phyloP scores from a whole-genome alignment of 345 rosid genomes.

The Citrus sp. region DNA sequence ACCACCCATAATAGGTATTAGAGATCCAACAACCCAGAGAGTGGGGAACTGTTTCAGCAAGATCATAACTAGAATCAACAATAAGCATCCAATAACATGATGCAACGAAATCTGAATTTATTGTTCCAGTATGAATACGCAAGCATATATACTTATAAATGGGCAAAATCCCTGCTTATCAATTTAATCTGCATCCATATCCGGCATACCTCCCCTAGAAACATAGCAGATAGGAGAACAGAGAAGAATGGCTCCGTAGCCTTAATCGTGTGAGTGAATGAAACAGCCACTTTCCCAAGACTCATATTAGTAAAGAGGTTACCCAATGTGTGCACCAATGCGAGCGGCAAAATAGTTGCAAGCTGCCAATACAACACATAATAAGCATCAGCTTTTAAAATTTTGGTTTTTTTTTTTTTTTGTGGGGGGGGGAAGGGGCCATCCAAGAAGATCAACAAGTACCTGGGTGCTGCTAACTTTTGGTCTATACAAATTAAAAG shows the following conservation, averaged over 20 bases:
- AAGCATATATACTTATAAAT: background rate
- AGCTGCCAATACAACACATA: constrained; percentile 45
- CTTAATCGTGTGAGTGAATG: constrained; percentile 98
- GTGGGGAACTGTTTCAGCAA: constrained; percentile 61
- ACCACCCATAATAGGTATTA: constrained; percentile 91
- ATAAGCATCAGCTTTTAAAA: constrained; percentile 3
- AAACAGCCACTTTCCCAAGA: constrained; percentile 97
- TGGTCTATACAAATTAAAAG: constrained; percentile 71
- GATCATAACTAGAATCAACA: background rate
- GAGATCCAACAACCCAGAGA: constrained; percentile 82
- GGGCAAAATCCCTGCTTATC: background rate
- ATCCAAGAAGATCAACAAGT: background rate
- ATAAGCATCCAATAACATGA: background rate
- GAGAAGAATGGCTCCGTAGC: constrained; percentile 99
- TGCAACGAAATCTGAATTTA: background rate
- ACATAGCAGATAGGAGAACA: constrained; percentile 89
- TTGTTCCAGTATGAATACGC: background rate
- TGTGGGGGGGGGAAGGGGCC: too few relatives aligned
- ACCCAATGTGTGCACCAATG: constrained; percentile 81
- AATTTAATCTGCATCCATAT: background rate
- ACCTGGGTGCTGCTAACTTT: constrained; percentile 70
- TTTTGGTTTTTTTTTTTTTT: too few relatives aligned
- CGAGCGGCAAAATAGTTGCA: constrained; percentile 79
- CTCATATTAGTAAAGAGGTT: constrained; percentile 97
- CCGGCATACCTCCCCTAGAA: constrained; percentile 75